Percentiles rank a stretch among this genome's conserved stretches.
These are phyloP conservation scores for Angomonas deanei DNA, from an alignment of 208 protist genomes.

Conservation along the genomic window DNA sequence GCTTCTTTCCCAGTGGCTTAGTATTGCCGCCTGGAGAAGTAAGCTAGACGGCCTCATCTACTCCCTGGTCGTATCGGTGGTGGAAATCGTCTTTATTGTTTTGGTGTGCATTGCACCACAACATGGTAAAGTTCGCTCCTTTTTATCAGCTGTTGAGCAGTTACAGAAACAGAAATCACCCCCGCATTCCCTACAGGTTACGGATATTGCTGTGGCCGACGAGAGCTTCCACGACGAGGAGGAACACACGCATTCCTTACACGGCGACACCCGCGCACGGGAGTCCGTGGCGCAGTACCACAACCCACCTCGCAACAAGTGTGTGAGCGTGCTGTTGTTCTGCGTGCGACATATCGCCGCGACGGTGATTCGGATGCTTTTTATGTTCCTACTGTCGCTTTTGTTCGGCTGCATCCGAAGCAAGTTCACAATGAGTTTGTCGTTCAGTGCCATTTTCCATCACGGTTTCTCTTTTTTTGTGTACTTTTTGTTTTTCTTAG, in stretches of 20 bases:
- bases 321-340: neutral
- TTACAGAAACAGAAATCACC: neutral
- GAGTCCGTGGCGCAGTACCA: neutral
- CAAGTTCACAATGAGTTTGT: neutral
- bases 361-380: neutral
- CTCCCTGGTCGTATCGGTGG: neutral
- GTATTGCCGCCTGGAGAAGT: neutral
- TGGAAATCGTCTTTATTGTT: neutral
- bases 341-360: neutral
- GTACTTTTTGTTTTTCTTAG: neutral
- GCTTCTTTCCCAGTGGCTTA: neutral
- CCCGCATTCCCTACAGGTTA: neutral
- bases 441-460: neutral
- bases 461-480: neutral
- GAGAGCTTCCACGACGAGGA: no score
- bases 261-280: no score
- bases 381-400: neutral
- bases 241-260: no score
- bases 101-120: neutral
- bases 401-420: neutral
- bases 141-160: neutral
- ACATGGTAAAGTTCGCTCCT: neutral
- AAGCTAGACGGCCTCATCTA: neutral
- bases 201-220: no score
- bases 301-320: neutral